Evolutionary conservation across 2,329 filamentous ascomycete species (phyloP), one percentile per base, ranked within the genome.

Genomic region (Tolypocladium paradoxum): DNA sequence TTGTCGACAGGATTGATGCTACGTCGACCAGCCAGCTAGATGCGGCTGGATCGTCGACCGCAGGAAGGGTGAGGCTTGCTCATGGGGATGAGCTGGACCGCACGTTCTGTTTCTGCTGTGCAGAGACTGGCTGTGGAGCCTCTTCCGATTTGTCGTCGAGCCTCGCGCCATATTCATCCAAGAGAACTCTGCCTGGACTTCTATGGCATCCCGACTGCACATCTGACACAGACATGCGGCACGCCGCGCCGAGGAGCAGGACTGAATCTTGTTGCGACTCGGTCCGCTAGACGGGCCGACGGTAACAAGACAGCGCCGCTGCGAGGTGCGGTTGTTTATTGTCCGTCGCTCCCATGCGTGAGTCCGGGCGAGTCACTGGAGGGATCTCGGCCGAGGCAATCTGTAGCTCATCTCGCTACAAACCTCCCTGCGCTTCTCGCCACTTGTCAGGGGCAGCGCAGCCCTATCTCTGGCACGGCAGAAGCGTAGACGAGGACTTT

Each of bases 1-100:
- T 55, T 75, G 73, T 73, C 70, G 65, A 70, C 67, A 69, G 66
- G 64, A 66, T 62, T 59, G 64, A 59, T 60, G 61, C 61, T 56
- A n/a, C 43, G 24, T n/a, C 16, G 27, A 46, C 40, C 27, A 31
- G 18, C 9, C 16, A 27, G 33, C 29, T n/a, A 50, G 61, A 57
- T 53, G 55, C 45, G 16, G 50, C 48, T 47, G 49, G 49, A 29
- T 34, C 22, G 47, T 37, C 36, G n/a, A 40, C 35, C 54, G 50
- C 54, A 56, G 64, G 62, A 64, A 65, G 62, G 62, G 56, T 53
- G 58, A 59, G 61, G 60, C 58, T 59, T 60, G 62, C 57, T 59
- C 55, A 45, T 18, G 61, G 62, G 54, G 58, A 60, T 57, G 64
- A 66, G 63, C 63, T 65, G 61, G 60, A 60, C 60, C 51, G 57